Conservation (phyloP, 495 filamentous ascomycete species). For the Podospora anserina region DNA sequence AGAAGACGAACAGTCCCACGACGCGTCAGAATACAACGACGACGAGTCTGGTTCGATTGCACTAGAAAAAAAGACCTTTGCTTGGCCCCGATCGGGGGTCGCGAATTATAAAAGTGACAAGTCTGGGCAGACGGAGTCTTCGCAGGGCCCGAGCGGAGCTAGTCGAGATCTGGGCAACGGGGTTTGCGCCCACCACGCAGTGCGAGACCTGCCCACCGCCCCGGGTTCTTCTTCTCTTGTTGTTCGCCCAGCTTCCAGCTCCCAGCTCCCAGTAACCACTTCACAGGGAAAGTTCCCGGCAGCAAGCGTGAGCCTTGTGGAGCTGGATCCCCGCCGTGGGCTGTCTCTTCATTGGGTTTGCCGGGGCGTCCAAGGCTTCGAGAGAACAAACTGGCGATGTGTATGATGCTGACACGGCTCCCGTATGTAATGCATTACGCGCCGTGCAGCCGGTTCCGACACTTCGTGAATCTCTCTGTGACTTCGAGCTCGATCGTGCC, state of each 20-base stretch:
- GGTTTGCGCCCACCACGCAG: not conserved
- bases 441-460: too few species aligned
- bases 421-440: too few species aligned
- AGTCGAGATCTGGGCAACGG: not conserved
- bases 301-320: not conserved
- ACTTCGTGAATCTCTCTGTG: too few species aligned
- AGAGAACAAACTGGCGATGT: not conserved
- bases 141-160: slow-evolving; percentile 23
- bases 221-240: not conserved
- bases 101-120: slow-evolving; percentile 12
- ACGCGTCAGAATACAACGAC: slow-evolving; percentile 3
- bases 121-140: slow-evolving; percentile 21
- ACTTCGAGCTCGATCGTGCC: too few species aligned
- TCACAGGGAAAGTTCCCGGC: slow-evolving; percentile 6
- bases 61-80: not conserved
- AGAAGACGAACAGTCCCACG: slow-evolving; percentile 6
- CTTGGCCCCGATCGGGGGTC: not conserved
- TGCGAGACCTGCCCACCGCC: slow-evolving; percentile 9
- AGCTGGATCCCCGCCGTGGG: not conserved
- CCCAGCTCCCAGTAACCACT: not conserved
- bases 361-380: too few species aligned
- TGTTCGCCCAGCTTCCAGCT: too few species aligned
- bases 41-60: slow-evolving; percentile 3
- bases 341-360: not conserved
- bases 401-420: not conserved